Conservation (phyloP, 495 filamentous ascomycete species). For the Lasiosphaeria hispida region DNA sequence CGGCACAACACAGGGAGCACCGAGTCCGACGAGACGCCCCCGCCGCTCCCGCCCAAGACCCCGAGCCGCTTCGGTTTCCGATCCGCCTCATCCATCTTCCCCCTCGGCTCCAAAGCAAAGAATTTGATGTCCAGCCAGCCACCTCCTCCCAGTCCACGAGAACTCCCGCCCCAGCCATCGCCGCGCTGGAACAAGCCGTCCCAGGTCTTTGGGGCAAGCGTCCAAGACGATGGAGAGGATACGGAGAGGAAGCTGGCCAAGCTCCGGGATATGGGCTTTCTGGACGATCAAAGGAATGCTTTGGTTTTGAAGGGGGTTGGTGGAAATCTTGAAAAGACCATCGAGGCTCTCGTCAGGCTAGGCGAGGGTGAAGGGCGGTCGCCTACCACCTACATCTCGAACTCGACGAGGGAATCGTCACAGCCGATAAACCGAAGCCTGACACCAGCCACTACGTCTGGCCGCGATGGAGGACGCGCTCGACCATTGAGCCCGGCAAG, state of each 20-base stretch:
- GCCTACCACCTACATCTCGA: conserved; percentile 34
- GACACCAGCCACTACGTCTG: conserved; percentile 37
- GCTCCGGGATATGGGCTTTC: conserved; percentile 89
- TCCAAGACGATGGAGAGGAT: conserved; percentile 49
- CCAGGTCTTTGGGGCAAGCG: conserved; percentile 64
- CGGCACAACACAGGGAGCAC: conserved; percentile 44
- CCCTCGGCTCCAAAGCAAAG: conserved; percentile 44
- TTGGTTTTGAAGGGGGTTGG: conserved; percentile 74
- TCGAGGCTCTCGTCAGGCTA: conserved; percentile 77
- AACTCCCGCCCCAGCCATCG: conserved; percentile 20
- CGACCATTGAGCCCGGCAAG: conserved; percentile 46
- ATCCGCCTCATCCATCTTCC: conserved; percentile 68
- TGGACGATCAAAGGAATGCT: conserved; percentile 74
- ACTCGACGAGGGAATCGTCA: conserved; percentile 31
- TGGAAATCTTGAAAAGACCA: conserved; percentile 78
- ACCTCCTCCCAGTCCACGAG: conserved; percentile 29
- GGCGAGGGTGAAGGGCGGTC: conserved; percentile 60
- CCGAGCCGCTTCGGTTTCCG: conserved; percentile 74
- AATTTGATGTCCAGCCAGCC: conserved; percentile 21
- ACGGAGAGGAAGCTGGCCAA: conserved; percentile 69
- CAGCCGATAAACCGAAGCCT: conserved; percentile 38
- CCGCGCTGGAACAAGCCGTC: conserved; percentile 57
- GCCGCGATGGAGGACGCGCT: conserved; percentile 28
- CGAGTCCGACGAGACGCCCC: conserved; percentile 58
- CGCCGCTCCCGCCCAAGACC: conserved; percentile 82